These are phyloP conservation scores for Blastocystis sp. DNA, from an alignment of 352 stramenopile genomes.

Conservation along the genomic window DNA sequence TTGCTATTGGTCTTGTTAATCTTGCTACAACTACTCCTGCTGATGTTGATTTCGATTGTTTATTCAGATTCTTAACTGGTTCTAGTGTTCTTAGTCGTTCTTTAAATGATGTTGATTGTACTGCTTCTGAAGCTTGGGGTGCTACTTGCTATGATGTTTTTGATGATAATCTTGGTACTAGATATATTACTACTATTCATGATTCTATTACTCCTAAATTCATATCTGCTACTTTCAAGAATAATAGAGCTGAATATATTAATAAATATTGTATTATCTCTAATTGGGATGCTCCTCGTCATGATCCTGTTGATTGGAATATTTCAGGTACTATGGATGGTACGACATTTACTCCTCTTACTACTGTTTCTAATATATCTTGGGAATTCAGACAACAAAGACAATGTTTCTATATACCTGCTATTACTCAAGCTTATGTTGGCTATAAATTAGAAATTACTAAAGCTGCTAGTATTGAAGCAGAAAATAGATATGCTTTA, in stretches of 20 bases:
- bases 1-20: neutral
- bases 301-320: neutral
- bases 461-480: neutral
- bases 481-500: neutral
- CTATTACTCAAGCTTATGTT: neutral
- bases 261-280: slow-evolving; percentile 20
- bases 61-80: neutral
- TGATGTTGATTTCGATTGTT: neutral
- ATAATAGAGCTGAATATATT: slow-evolving; percentile 31
- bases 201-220: neutral
- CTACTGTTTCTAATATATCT: neutral
- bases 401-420: neutral
- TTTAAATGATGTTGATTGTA: neutral
- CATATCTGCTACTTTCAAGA: slow-evolving; percentile 6
- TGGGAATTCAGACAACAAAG: neutral
- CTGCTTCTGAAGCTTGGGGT: neutral
- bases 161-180: neutral
- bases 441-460: neutral
- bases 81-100: neutral
- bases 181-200: too few species aligned
- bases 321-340: neutral
- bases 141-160: too few species aligned
- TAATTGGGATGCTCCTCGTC: neutral
- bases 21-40: neutral
- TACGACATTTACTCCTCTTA: neutral